Evolutionary conservation across 306 rosid species (phyloP).

Genomic region (Pyrus communis): DNA sequence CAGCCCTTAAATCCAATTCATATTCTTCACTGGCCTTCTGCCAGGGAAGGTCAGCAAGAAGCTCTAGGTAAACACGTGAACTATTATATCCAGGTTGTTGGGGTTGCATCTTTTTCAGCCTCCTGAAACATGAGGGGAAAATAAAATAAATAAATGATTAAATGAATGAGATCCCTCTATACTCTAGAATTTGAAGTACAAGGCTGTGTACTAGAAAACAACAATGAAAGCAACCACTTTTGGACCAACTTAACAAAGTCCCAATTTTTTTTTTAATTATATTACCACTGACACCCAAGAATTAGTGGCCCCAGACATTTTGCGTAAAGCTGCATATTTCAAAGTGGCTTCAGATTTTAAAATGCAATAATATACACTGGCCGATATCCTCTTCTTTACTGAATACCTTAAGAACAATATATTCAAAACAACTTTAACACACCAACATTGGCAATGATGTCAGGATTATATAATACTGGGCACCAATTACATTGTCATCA

Average conservation of each 20-base stretch:
- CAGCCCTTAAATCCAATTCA: constrained; percentile 78
- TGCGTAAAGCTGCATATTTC: not conserved
- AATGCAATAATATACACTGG: not conserved
- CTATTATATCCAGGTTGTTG: constrained; percentile 96
- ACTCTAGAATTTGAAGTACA: constrained; percentile 1
- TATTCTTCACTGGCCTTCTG: constrained; percentile 69
- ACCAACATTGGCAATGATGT: not conserved
- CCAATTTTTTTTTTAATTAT: not conserved
- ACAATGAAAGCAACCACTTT: not conserved
- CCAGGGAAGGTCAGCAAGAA: constrained; percentile 98
- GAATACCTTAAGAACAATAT: not conserved
- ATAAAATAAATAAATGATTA: not conserved
- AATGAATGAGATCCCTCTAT: constrained; percentile 7
- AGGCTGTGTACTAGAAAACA: not conserved
- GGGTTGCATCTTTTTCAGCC: constrained; percentile 98
- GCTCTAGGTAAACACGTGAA: constrained; percentile 89
- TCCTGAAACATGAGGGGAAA: constrained; percentile 44
- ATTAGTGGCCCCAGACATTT: not conserved
- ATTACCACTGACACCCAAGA: not conserved
- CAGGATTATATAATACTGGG: not conserved
- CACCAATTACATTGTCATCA: not conserved
- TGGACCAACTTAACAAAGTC: not conserved
- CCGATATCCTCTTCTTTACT: not conserved
- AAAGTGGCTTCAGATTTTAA: not conserved
- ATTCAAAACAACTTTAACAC: not conserved